Evolutionary conservation across 1,139 yeast genomes (phyloP), one percentile per base, ranked within the genome.

Genomic region (Pneumocystis sp.): DNA sequence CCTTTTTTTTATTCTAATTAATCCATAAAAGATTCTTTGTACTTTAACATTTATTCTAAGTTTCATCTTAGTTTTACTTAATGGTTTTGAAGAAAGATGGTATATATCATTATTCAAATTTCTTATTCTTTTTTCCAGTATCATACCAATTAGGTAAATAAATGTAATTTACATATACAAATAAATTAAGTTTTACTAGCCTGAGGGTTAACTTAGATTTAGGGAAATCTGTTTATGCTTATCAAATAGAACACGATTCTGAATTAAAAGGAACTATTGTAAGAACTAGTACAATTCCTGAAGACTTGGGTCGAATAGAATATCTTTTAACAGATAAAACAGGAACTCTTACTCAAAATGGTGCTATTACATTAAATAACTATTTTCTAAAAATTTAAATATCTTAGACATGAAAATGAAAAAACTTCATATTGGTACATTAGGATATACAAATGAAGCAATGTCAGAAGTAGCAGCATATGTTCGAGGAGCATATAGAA

Each of bases 291-390:
- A 95, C 98, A 0, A 95, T 95, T 62, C 98, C 98, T 0, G 99
- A 95, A 76, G 99, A 95, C 76, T 79, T 95, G 69, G 99, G 99
- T 19, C 81, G 99, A 71, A 87, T 95, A 65, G 98, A 95, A 74
- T 95, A 93, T 74, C 77, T 95, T 66, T 79, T 95, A 62, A 86
- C 93, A 69, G 99, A 95, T 75, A 95, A 95, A 74, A 95, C 99
- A 0, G 99, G 99, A 34, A 95, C 99, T 0, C 80, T 95, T 70
- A 95, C 99, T 6, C 97, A 93, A 75, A 95, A 95, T 74, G 98
- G 61, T 59, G 12, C 25, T 59, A 21, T 50, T 50, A 15, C 34
- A 8, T 29, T 39, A 59, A 56, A 37, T 37, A 37, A 10, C 15
- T 42, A 10, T 59, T 59, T 42, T 59, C 17, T 42, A 10, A 59